phyloP scores from a whole-genome alignment of 164 flowering plant genomes.

The Vitis riparia region DNA sequence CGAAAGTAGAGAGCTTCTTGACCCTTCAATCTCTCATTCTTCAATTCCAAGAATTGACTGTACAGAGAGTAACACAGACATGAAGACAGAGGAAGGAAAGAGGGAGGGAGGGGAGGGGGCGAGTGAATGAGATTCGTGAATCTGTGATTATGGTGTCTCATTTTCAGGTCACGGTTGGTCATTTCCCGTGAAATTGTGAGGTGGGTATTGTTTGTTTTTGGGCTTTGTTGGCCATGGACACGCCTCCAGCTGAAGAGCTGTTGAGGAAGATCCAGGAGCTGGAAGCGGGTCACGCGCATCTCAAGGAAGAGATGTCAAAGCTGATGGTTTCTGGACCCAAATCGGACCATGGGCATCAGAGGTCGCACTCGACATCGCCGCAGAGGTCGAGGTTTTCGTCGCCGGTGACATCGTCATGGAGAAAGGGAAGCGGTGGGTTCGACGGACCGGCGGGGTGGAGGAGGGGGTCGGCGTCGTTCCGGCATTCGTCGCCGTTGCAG shows the following conservation, averaged over 20 bases:
- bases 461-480: slow-evolving; percentile 51
- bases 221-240: slow-evolving; percentile 28
- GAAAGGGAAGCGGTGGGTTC: slow-evolving; percentile 21
- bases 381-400: slow-evolving; percentile 41
- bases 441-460: slow-evolving; percentile 38
- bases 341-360: slow-evolving; percentile 29
- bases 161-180: slow-evolving; percentile 2
- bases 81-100: too few species aligned
- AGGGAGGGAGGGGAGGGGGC: too few species aligned
- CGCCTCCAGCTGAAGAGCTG: slow-evolving; percentile 67
- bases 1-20: background rate
- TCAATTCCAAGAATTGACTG: too few species aligned
- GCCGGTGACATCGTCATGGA: slow-evolving; percentile 20
- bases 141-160: too few species aligned
- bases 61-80: too few species aligned
- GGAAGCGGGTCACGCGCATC: slow-evolving; percentile 74
- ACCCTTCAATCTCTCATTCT: too few species aligned
- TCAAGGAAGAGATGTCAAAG: slow-evolving; percentile 76
- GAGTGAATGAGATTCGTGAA: too few species aligned
- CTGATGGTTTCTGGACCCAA: slow-evolving; percentile 32
- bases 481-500: slow-evolving; percentile 86
- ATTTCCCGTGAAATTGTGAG: background rate
- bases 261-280: slow-evolving; percentile 80
- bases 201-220: background rate
- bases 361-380: slow-evolving; percentile 84